Percentiles rank a stretch among this genome's conserved stretches.
These are phyloP conservation scores for Penicillium sp. DNA, from an alignment of 2,329 filamentous ascomycete species.

Conservation along the genomic window DNA sequence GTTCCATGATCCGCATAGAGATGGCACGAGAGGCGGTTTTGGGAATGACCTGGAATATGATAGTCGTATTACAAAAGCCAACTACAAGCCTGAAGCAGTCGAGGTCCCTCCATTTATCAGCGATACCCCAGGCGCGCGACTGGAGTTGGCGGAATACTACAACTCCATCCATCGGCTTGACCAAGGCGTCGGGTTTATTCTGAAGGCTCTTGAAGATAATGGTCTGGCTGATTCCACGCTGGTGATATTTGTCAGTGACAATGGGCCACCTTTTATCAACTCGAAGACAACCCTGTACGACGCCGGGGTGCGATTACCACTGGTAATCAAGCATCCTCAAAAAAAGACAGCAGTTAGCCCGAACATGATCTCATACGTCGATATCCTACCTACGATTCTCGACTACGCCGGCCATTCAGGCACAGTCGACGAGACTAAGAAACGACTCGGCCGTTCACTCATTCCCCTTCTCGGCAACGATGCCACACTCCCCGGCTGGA, in stretches of 20 bases:
- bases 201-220: slow-evolving; percentile 28
- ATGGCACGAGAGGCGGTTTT: slow-evolving; percentile 40
- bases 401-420: slow-evolving; percentile 38
- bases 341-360: slow-evolving; percentile 26
- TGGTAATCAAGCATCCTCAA: slow-evolving; percentile 39
- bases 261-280: slow-evolving; percentile 50
- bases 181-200: slow-evolving; percentile 29
- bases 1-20: slow-evolving; percentile 47
- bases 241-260: slow-evolving; percentile 48
- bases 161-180: slow-evolving; percentile 40
- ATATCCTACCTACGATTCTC: slow-evolving; percentile 45
- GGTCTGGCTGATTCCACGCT: slow-evolving; percentile 32
- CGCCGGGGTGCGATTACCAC: slow-evolving; percentile 43
- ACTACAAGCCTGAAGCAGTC: slow-evolving; percentile 32
- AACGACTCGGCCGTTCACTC: slow-evolving; percentile 24
- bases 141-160: slow-evolving; percentile 44
- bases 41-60: slow-evolving; percentile 39
- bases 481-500: background rate
- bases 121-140: slow-evolving; percentile 38
- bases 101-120: slow-evolving; percentile 41
- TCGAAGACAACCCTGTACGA: slow-evolving; percentile 52
- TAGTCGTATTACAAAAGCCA: slow-evolving; percentile 20
- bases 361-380: slow-evolving; percentile 46
- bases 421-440: slow-evolving; percentile 23
- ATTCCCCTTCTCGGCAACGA: slow-evolving; percentile 1